Evolutionary conservation across 768 basidiomycete genomes (phyloP).

Genomic region (Tulasnella sp.): DNA sequence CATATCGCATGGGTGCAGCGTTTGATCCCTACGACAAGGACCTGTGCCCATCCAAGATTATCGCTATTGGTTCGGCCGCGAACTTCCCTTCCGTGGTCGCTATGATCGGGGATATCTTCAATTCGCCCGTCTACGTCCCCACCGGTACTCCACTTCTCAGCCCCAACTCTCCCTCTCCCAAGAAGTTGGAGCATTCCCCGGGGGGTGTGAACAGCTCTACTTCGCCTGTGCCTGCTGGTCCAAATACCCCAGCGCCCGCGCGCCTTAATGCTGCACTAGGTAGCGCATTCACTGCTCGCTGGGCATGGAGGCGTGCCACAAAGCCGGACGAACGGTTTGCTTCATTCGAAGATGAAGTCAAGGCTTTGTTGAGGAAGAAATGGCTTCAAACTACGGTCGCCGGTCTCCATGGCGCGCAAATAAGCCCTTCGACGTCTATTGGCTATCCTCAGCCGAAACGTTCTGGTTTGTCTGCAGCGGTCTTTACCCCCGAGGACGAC

Average conservation of each 20-base stretch:
- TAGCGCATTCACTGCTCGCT: constrained; percentile 66
- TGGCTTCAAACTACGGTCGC: constrained; percentile 45
- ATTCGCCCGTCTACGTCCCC: constrained; percentile 66
- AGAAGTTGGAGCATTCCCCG: constrained; percentile 21
- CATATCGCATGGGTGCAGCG: constrained; percentile 40
- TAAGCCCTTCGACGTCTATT: constrained; percentile 1
- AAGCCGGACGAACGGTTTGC: constrained; percentile 29
- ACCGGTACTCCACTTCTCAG: constrained; percentile 25
- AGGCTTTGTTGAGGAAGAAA: constrained; percentile 54
- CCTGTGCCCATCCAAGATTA: constrained; percentile 49
- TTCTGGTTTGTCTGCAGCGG: constrained; percentile 39
- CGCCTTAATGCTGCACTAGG: constrained; percentile 48
- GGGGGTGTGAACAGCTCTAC: constrained; percentile 55
- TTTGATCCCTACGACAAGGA: constrained; percentile 71
- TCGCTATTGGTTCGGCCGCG: constrained; percentile 67
- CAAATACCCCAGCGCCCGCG: constrained; percentile 23
- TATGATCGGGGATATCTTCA: constrained; percentile 70
- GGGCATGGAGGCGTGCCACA: constrained; percentile 60
- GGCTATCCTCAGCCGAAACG: constrained; percentile 21
- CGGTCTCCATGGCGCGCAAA: constrained; percentile 16
- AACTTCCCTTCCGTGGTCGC: constrained; percentile 77
- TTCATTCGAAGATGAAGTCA: constrained; percentile 71
- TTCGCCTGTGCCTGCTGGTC: constrained; percentile 44
- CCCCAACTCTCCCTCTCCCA: not conserved
- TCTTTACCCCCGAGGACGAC: constrained; percentile 53